Evolutionary conservation across 176 grass and related monocot species (phyloP), one percentile per base, ranked within the genome.

Genomic region (Dactylis glomerata): DNA sequence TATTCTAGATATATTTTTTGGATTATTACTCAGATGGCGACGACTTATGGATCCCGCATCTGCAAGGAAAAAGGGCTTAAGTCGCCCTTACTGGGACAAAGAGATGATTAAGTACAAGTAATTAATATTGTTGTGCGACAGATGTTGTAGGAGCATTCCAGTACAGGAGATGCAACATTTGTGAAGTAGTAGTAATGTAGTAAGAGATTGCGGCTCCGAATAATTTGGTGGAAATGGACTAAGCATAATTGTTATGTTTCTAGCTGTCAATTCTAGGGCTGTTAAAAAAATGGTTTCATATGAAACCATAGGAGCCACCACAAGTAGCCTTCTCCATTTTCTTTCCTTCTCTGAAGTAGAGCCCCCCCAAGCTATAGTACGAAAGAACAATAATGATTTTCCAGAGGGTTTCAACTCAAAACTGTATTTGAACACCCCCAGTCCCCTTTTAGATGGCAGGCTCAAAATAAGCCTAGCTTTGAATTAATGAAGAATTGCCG

Each of bases 21-120:
- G 52, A 2, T 58, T 64, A 28, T 82, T 72, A 28, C 61, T 64
- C 71, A 82, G 66, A 77, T 28, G 75, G 51, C 6, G n/a, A 74
- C 10, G 11, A 84, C 31, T 76, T 56, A 26, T 49, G 74, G 46
- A 26, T 28, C 30, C 3, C 30, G 37, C 59, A 31, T 13, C 17
- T 0, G 10, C 13, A n/a, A 51, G 3, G 70, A 34, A 0, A 0
- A 85, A 32, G 74, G 59, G 69, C 38, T 12, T 50, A 58, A 85
- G 19, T 5, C 4, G 17, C 58, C 82, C 44, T 80, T 75, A n/a
- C 17, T 3, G 22, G 26, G 36, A 82, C 9, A 0, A 38, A 23
- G 34, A 32, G 55, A 41, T 76, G 56, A 6, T 64, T 28, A 50
- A 32, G 61, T 64, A 64, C 31, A 1, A 11, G 26, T 2, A 32